These are phyloP conservation scores for Sporothrix sp. DNA, from an alignment of 2,329 filamentous ascomycete genomes.

Conservation along the genomic window DNA sequence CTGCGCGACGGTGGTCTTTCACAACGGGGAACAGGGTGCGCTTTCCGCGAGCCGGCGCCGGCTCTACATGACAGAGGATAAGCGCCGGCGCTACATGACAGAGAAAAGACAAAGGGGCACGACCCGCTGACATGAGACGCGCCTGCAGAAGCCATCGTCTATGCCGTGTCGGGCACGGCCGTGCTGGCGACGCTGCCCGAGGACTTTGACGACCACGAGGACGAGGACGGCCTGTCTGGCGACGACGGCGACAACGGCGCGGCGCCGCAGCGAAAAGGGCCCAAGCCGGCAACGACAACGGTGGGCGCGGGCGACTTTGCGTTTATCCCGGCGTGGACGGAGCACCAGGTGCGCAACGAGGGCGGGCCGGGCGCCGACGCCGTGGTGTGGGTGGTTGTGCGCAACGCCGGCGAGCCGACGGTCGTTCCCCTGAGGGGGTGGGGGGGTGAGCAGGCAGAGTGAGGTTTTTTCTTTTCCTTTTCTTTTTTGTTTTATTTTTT, in stretches of 20 bases:
- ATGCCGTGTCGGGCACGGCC: conserved; percentile 52
- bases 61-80: no score
- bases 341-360: conserved; percentile 62
- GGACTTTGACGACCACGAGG: conserved; percentile 38
- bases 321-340: conserved; percentile 57
- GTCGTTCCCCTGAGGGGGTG: conserved; percentile 55
- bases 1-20: conserved; percentile 53
- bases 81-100: no score
- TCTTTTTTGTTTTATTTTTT: not conserved
- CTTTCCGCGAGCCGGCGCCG: no score
- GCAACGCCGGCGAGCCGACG: conserved; percentile 50
- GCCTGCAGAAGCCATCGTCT: conserved; percentile 59
- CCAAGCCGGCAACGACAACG: conserved; percentile 41
- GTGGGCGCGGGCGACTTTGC: conserved; percentile 58
- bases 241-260: conserved; percentile 33
- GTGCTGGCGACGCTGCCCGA: conserved; percentile 47
- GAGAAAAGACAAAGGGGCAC: no score
- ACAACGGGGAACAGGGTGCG: conserved; percentile 58
- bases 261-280: conserved; percentile 23
- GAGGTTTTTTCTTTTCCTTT: not conserved
- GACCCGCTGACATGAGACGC: no score
- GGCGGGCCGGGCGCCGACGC: conserved; percentile 44
- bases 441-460: conserved; percentile 39
- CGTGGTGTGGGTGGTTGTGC: conserved; percentile 56
- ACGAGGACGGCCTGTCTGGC: conserved; percentile 32